Evolutionary conservation across 306 rosid genomes (phyloP).

Genomic region (Gynostemma pentaphyllum): DNA sequence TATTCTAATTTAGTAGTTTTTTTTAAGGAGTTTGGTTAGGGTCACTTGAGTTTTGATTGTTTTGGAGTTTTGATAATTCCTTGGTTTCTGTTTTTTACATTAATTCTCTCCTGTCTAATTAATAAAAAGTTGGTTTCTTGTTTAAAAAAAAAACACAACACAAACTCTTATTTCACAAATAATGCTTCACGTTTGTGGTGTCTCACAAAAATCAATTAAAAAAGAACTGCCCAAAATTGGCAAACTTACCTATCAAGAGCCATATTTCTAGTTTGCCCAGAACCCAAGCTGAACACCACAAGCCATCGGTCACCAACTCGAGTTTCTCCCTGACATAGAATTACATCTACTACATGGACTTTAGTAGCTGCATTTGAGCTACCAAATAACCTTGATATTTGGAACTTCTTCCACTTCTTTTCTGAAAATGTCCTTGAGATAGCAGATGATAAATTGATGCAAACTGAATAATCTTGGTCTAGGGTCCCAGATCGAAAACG

Average conservation of each 20-base stretch:
- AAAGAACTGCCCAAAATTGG: neutral
- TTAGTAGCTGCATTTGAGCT: constrained; percentile 79
- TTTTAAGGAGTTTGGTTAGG: too few relatives aligned
- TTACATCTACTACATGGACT: constrained; percentile 65
- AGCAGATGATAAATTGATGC: constrained; percentile 64
- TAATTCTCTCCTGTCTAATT: too few relatives aligned
- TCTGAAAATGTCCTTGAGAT: constrained; percentile 73
- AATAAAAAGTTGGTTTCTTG: too few relatives aligned
- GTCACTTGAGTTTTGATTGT: too few relatives aligned
- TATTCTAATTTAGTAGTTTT: neutral
- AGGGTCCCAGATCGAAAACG: constrained; percentile 86
- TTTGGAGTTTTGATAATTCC: too few relatives aligned
- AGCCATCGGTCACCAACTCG: constrained; percentile 72
- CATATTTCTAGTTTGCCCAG: constrained; percentile 98
- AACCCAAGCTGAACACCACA: constrained; percentile 82
- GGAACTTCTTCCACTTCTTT: constrained; percentile 96
- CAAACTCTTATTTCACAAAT: too few relatives aligned
- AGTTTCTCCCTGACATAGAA: constrained; percentile 39
- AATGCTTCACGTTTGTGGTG: too few relatives aligned
- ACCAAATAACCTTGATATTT: constrained; percentile 80
- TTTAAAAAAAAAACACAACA: too few relatives aligned
- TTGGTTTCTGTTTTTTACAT: too few relatives aligned
- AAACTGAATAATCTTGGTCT: constrained; percentile 46
- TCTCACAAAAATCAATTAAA: neutral
- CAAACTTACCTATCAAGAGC: constrained; percentile 81